A percentile compares a stretch with the other conserved stretches of the same genome.
Evolutionary conservation across 495 filamentous ascomycete species (phyloP).

Genomic region (Aspergillus incahuasiensis): DNA sequence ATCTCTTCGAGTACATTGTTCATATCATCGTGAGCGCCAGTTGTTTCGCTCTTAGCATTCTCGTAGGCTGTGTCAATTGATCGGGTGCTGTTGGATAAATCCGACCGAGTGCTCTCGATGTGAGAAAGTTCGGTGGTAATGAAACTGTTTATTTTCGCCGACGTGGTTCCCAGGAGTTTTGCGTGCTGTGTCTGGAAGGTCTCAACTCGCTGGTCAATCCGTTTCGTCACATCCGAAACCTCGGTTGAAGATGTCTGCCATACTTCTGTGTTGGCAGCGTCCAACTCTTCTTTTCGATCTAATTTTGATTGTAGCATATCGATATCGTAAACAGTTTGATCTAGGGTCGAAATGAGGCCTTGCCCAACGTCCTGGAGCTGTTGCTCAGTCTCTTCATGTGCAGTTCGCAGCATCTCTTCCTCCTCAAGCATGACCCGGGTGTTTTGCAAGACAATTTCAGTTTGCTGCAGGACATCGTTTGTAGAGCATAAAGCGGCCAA

Average conservation of each 20-base stretch:
- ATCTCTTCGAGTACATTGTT: slow-evolving; percentile 88
- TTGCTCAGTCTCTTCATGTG: slow-evolving; percentile 81
- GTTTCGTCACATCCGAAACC: slow-evolving; percentile 65
- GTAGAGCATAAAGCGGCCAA: slow-evolving; percentile 69
- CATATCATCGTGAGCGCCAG: slow-evolving; percentile 77
- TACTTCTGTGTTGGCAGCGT: slow-evolving; percentile 65
- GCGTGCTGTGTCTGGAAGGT: slow-evolving; percentile 67
- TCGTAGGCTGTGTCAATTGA: slow-evolving; percentile 61
- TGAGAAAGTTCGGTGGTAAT: slow-evolving; percentile 66
- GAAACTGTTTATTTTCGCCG: slow-evolving; percentile 65
- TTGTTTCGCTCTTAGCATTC: slow-evolving; percentile 63
- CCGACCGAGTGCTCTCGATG: slow-evolving; percentile 58
- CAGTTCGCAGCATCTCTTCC: slow-evolving; percentile 72
- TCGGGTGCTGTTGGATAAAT: slow-evolving; percentile 62
- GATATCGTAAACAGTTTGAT: slow-evolving; percentile 73
- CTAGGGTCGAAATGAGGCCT: slow-evolving; percentile 69
- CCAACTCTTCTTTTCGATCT: slow-evolving; percentile 75
- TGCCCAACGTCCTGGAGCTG: slow-evolving; percentile 65
- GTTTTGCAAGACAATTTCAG: slow-evolving; percentile 71
- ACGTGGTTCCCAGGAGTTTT: slow-evolving; percentile 58
- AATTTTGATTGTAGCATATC: slow-evolving; percentile 77
- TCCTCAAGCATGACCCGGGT: slow-evolving; percentile 73
- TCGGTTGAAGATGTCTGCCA: slow-evolving; percentile 75
- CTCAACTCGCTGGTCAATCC: slow-evolving; percentile 68
- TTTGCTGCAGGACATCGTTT: slow-evolving; percentile 74